Percentiles rank a stretch among this genome's conserved stretches.
Conservation (phyloP, 108 stramenopile genomes). For the Cyclotella atomus region DNA sequence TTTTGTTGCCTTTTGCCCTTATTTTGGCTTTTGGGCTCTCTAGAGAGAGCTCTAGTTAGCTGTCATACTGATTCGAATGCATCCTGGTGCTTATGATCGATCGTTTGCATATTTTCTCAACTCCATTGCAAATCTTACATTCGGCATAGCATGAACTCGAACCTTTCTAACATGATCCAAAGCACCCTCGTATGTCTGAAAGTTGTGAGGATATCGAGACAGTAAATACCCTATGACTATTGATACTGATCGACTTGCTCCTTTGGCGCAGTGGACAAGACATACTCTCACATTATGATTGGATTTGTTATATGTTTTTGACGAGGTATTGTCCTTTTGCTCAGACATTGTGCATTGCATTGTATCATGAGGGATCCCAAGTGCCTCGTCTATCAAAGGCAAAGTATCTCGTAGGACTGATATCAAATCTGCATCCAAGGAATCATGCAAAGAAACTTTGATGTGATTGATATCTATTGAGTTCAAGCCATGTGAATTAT, state of each 20-base stretch:
- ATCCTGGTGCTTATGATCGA: neutral
- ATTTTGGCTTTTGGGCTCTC: too few species aligned
- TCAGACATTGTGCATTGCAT: neutral
- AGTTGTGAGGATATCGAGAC: constrained; percentile 26
- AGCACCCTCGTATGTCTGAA: constrained; percentile 29
- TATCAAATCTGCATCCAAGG: constrained; percentile 31
- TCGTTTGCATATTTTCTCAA: constrained; percentile 21
- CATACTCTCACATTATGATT: constrained; percentile 32
- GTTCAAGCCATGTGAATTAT: too few species aligned
- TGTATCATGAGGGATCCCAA: neutral
- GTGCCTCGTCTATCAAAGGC: constrained; percentile 33
- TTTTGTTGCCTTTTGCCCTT: too few species aligned
- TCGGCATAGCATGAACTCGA: constrained; percentile 30
- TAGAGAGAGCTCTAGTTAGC: too few species aligned
- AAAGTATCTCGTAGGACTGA: constrained; percentile 16
- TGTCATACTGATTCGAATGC: too few species aligned
- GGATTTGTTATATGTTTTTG: neutral
- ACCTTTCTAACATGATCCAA: constrained; percentile 30
- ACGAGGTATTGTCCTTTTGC: neutral
- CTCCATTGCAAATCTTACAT: constrained; percentile 35
- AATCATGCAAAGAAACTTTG: constrained; percentile 31
- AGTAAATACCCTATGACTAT: constrained; percentile 42
- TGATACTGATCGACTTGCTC: constrained; percentile 44
- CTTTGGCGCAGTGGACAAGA: constrained; percentile 47
- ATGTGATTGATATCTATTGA: constrained; percentile 3